Evolutionary conservation across 768 basidiomycete genomes (phyloP).

Genomic region (Leucosporidium yakuticum): DNA sequence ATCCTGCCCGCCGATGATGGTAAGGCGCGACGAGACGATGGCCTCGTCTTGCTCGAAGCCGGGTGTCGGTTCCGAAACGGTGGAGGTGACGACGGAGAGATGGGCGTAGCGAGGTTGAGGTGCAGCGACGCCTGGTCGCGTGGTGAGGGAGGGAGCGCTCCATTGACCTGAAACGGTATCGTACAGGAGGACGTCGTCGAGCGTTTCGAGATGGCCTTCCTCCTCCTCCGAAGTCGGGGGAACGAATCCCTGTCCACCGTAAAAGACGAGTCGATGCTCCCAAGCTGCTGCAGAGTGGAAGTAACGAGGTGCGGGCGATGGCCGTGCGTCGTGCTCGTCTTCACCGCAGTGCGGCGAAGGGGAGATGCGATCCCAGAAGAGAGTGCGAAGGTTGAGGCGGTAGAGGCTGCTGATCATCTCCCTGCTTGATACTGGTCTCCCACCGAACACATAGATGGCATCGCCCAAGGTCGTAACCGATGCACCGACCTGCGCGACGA

Average conservation of each 20-base stretch:
- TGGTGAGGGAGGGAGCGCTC: slow-evolving; percentile 50
- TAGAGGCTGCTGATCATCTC: slow-evolving; percentile 88
- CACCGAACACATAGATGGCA: slow-evolving; percentile 87
- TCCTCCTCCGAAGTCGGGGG: neutral
- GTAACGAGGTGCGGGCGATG: slow-evolving; percentile 68
- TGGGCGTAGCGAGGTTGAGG: slow-evolving; percentile 80
- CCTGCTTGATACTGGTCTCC: slow-evolving; percentile 75
- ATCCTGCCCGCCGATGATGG: slow-evolving; percentile 89
- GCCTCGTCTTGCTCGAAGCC: neutral
- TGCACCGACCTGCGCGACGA: slow-evolving; percentile 62
- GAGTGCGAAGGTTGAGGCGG: slow-evolving; percentile 74
- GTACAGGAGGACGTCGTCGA: slow-evolving; percentile 73
- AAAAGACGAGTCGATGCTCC: slow-evolving; percentile 84
- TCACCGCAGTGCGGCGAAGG: neutral
- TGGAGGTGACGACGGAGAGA: slow-evolving; percentile 67
- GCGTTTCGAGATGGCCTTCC: slow-evolving; percentile 11
- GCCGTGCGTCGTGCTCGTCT: neutral
- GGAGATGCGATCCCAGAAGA: slow-evolving; percentile 61
- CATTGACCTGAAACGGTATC: slow-evolving; percentile 67
- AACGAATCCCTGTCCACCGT: slow-evolving; percentile 90
- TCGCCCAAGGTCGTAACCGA: slow-evolving; percentile 76
- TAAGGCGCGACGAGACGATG: slow-evolving; percentile 1
- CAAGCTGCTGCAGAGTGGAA: slow-evolving; percentile 63
- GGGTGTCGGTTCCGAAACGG: neutral
- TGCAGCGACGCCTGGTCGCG: slow-evolving; percentile 40